Percentiles rank a stretch among this genome's conserved stretches.
These are phyloP conservation scores for Hyaloscypha bicolor DNA, from an alignment of 495 filamentous ascomycete species.

Conservation along the genomic window DNA sequence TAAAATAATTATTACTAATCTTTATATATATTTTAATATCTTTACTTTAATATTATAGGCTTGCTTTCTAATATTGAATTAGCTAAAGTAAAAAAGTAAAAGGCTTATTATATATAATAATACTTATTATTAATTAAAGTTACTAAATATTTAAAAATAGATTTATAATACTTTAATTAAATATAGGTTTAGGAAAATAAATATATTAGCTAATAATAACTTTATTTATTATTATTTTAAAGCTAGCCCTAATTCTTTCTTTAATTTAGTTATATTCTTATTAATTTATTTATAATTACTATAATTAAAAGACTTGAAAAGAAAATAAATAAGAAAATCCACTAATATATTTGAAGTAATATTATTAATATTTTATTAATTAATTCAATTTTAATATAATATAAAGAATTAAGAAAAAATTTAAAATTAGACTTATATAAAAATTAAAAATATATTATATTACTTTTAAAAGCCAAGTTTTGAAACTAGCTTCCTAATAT, in stretches of 20 bases:
- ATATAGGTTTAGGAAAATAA: background rate
- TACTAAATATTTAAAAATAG: too few species aligned
- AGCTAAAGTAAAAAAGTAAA: background rate
- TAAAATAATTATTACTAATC: too few species aligned
- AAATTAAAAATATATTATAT: slow-evolving; percentile 15
- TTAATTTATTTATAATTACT: too few species aligned
- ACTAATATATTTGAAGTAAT: slow-evolving; percentile 17
- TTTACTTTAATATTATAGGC: too few species aligned
- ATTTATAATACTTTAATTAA: too few species aligned
- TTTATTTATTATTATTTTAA: slow-evolving; percentile 23
- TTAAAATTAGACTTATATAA: slow-evolving; percentile 21
- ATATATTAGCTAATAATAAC: slow-evolving; percentile 10
- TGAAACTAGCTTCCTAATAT: slow-evolving; percentile 12
- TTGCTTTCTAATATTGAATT: slow-evolving; percentile 6
- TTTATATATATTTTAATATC: too few species aligned
- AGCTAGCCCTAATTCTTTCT: slow-evolving; percentile 24
- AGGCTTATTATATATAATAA: slow-evolving; percentile 5
- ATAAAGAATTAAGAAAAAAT: slow-evolving; percentile 18
- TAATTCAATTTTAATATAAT: slow-evolving; percentile 20
- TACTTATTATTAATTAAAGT: too few species aligned
- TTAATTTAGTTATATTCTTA: slow-evolving; percentile 23
- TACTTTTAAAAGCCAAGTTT: slow-evolving; percentile 16
- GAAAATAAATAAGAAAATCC: too few species aligned
- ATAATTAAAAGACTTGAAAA: too few species aligned
- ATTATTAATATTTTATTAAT: slow-evolving; percentile 23